Evolutionary conservation across 1,284 basidiomycete species (phyloP).

Genomic region (Naganishia liquefaciens): DNA sequence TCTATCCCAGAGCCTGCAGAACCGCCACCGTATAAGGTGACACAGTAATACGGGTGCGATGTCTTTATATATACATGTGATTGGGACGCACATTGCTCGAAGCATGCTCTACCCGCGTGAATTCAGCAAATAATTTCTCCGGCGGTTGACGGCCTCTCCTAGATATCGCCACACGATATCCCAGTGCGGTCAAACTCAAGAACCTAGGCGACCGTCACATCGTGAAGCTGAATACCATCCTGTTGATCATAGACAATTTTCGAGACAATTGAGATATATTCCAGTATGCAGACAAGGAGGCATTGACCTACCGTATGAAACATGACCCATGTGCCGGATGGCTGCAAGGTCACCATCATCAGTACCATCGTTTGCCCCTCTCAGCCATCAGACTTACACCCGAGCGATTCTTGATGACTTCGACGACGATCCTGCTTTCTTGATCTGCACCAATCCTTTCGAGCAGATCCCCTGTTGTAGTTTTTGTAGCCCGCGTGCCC

Average conservation of each 20-base stretch:
- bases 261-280: neutral
- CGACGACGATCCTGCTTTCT: constrained; percentile 42
- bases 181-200: too few relatives aligned
- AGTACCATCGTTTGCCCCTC: neutral
- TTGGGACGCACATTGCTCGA: too few relatives aligned
- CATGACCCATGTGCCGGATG: constrained; percentile 46
- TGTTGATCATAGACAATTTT: neutral
- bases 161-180: too few relatives aligned
- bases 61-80: too few relatives aligned
- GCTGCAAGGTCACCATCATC: constrained; percentile 17
- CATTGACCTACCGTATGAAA: constrained; percentile 51
- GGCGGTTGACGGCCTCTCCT: too few relatives aligned
- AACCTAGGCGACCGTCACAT: constrained; percentile 12
- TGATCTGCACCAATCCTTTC: constrained; percentile 1
- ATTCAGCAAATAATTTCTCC: too few relatives aligned
- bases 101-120: too few relatives aligned
- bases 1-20: too few relatives aligned
- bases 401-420: constrained; percentile 49
- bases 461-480: neutral
- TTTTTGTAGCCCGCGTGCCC: neutral
- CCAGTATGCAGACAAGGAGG: too few relatives aligned
- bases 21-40: too few relatives aligned
- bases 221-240: constrained; percentile 29
- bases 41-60: too few relatives aligned
- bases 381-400: constrained; percentile 39